Conservation (phyloP, 2,329 filamentous ascomycete species). For the Hypomyces perniciosus region DNA sequence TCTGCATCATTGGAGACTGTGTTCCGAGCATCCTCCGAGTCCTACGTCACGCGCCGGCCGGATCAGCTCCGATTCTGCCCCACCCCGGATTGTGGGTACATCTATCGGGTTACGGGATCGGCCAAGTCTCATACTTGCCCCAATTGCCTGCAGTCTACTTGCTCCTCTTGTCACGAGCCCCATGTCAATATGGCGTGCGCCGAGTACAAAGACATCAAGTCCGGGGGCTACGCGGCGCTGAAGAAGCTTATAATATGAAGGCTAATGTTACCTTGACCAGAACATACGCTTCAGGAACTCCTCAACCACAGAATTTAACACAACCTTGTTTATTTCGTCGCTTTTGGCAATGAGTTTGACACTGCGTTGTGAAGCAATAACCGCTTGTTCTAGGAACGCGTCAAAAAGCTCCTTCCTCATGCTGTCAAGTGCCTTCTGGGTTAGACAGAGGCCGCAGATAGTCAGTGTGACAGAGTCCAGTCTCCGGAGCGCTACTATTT, state of each 20-base stretch:
- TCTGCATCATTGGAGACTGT: background rate
- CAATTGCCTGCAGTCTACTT: conserved; percentile 29
- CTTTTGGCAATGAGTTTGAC: too few relatives aligned
- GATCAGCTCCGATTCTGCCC: conserved; percentile 34
- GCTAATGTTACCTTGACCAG: too few relatives aligned
- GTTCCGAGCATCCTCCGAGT: conserved; percentile 33
- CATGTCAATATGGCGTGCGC: conserved; percentile 31
- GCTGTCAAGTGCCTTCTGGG: too few relatives aligned
- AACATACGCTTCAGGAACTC: too few relatives aligned
- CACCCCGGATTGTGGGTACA: conserved; percentile 35
- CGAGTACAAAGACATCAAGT: conserved; percentile 23
- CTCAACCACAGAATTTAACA: too few relatives aligned
- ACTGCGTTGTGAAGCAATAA: too few relatives aligned
- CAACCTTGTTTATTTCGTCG: too few relatives aligned
- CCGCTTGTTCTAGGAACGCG: too few relatives aligned
- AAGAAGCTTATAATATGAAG: conserved; percentile 24
- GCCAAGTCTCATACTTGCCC: conserved; percentile 25
- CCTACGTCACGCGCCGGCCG: conserved; percentile 28
- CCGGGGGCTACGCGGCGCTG: conserved; percentile 22
- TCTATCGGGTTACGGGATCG: conserved; percentile 30
- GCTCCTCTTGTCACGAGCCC: conserved; percentile 29
- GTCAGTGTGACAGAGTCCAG: too few relatives aligned
- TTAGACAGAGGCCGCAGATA: too few relatives aligned
- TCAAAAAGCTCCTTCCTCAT: too few relatives aligned
- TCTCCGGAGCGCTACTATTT: too few relatives aligned